These are phyloP conservation scores for Phialophora chinensis DNA, from an alignment of 2,329 filamentous ascomycete species.

Conservation along the genomic window DNA sequence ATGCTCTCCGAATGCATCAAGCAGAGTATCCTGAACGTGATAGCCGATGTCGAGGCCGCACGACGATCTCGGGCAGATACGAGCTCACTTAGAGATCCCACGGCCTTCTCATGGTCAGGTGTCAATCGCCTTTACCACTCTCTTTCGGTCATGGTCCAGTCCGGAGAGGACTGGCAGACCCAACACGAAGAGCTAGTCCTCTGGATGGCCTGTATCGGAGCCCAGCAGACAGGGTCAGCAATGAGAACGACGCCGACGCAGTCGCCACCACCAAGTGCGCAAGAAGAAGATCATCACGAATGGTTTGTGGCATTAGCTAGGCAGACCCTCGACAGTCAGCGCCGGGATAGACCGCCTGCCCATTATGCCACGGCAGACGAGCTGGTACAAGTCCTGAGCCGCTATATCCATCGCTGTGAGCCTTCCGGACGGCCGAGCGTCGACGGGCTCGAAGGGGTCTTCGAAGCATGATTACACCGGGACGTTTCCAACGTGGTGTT, in stretches of 20 bases:
- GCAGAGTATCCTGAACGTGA: conserved; percentile 25
- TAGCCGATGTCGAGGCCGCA: conserved; percentile 14
- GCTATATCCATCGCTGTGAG: conserved; percentile 29
- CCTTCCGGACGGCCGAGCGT: conserved; percentile 19
- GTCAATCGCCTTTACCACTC: conserved; percentile 13
- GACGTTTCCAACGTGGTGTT: too few species aligned
- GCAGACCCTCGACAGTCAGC: conserved; percentile 10
- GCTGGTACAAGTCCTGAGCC: conserved; percentile 22
- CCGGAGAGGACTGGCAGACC: conserved; percentile 13
- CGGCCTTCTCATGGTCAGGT: conserved; percentile 17
- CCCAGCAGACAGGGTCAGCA: conserved; percentile 12
- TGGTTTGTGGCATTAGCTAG: conserved; percentile 26
- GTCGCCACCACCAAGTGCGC: neutral
- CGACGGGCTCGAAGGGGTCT: conserved; percentile 16
- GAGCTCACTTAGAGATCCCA: conserved; percentile 6
- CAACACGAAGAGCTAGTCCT: conserved; percentile 26
- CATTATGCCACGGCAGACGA: conserved; percentile 5
- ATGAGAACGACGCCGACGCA: neutral
- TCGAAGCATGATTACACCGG: conserved; percentile 1
- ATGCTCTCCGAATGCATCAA: conserved; percentile 24
- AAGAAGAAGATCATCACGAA: conserved; percentile 9
- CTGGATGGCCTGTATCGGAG: conserved; percentile 28
- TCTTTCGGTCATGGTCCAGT: conserved; percentile 8
- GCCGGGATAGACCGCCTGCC: conserved; percentile 4
- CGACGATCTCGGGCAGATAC: conserved; percentile 4